These are phyloP conservation scores for Cladosporium austrohemisphaericum DNA, from an alignment of 2,329 filamentous ascomycete species.

Conservation along the genomic window DNA sequence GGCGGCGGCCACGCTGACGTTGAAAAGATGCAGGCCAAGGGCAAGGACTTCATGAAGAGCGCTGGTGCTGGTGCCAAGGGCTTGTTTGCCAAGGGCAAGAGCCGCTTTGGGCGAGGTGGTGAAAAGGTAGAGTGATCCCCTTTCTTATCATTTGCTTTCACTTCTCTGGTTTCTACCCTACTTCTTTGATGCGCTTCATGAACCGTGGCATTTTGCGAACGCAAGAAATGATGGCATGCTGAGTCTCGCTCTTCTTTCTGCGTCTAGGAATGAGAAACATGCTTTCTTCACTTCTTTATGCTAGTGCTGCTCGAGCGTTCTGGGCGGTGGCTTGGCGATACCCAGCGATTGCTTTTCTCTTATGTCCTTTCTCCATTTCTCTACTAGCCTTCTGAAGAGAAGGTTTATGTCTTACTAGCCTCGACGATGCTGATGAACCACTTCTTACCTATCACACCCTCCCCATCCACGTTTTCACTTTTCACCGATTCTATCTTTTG, in stretches of 20 bases:
- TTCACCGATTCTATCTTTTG: not conserved
- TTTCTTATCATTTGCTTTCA: too few species aligned
- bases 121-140: conserved; percentile 86
- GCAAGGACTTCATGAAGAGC: conserved; percentile 83
- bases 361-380: conserved; percentile 12
- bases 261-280: conserved; percentile 17
- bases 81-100: conserved; percentile 84
- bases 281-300: not conserved
- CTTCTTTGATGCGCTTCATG: conserved; percentile 17
- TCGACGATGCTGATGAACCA: conserved; percentile 13
- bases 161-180: not conserved
- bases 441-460: conserved; percentile 7
- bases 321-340: conserved; percentile 16
- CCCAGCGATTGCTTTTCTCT: conserved; percentile 3
- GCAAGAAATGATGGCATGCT: conserved; percentile 22
- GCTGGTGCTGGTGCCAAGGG: conserved; percentile 89
- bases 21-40: conserved; percentile 65
- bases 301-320: not conserved
- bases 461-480: conserved; percentile 9
- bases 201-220: not conserved
- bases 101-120: conserved; percentile 59
- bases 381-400: not conserved
- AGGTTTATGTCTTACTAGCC: conserved; percentile 14
- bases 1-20: conserved; percentile 22
- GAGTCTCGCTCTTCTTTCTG: conserved; percentile 16